phyloP scores from a whole-genome alignment of 2,329 filamentous ascomycete genomes.

The Xylariaceae sp. region DNA sequence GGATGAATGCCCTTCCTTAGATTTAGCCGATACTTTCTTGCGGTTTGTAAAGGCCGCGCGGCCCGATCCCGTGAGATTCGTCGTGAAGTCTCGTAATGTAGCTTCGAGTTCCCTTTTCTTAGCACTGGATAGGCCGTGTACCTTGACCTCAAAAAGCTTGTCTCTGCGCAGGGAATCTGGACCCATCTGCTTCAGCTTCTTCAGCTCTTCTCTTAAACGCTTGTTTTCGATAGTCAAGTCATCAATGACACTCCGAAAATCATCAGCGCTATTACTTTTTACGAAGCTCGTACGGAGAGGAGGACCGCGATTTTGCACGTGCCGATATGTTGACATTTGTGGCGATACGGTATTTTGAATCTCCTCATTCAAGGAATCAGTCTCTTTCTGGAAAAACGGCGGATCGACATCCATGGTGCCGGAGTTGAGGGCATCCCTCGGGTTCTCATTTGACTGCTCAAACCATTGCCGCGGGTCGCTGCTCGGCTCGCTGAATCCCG shows the following conservation, averaged over 20 bases:
- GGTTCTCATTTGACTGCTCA: slow-evolving; percentile 49
- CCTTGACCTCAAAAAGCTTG: slow-evolving; percentile 77
- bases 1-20: slow-evolving; percentile 41
- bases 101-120: slow-evolving; percentile 76
- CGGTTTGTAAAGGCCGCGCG: slow-evolving; percentile 41
- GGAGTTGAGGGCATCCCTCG: slow-evolving; percentile 40
- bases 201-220: slow-evolving; percentile 67
- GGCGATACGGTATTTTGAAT: slow-evolving; percentile 23
- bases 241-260: slow-evolving; percentile 79
- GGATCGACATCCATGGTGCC: slow-evolving; percentile 51
- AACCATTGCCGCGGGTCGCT: slow-evolving; percentile 52
- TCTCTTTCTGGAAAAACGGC: slow-evolving; percentile 52
- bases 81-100: slow-evolving; percentile 66
- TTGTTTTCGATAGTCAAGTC: slow-evolving; percentile 83
- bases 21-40: slow-evolving; percentile 40
- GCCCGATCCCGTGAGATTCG: slow-evolving; percentile 52
- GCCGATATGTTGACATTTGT: slow-evolving; percentile 28
- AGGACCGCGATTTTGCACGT: slow-evolving; percentile 22
- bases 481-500: slow-evolving; percentile 36
- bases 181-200: slow-evolving; percentile 64
- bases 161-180: slow-evolving; percentile 66
- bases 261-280: slow-evolving; percentile 62
- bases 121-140: slow-evolving; percentile 66
- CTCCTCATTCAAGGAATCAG: slow-evolving; percentile 50
- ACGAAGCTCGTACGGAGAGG: slow-evolving; percentile 34